Evolutionary conservation across 2,329 filamentous ascomycete species (phyloP).

Genomic region (Sporothrix brasiliensis): DNA sequence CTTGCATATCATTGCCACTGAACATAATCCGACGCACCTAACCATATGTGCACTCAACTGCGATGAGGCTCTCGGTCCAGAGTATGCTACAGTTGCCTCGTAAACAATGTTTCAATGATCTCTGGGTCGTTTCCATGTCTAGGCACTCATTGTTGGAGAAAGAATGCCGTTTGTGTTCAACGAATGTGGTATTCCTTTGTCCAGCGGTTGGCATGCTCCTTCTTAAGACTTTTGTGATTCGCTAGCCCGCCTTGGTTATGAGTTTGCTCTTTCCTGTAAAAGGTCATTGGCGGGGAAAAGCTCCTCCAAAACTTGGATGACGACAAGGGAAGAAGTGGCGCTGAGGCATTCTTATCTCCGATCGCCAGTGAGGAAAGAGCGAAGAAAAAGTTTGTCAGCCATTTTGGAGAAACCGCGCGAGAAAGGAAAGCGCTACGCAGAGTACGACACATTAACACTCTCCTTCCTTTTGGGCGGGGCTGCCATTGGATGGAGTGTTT

Average conservation of each 20-base stretch:
- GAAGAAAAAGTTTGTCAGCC: not conserved
- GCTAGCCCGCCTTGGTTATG: too few relatives aligned
- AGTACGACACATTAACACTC: not conserved
- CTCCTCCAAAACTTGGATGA: too few relatives aligned
- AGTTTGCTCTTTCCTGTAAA: not conserved
- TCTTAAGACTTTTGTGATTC: not conserved
- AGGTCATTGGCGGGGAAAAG: too few relatives aligned
- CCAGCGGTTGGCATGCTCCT: not conserved
- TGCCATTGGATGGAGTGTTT: not conserved
- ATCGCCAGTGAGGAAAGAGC: constrained; percentile 5
- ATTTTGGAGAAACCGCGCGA: not conserved
- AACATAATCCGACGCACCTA: not conserved
- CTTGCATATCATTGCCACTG: not conserved
- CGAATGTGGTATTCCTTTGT: constrained; percentile 4
- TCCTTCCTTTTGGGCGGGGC: constrained; percentile 17
- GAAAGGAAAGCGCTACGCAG: constrained; percentile 20
- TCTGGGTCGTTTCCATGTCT: not conserved
- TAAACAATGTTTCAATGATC: not conserved
- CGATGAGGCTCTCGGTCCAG: not conserved
- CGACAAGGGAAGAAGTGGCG: too few relatives aligned
- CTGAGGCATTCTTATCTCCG: too few relatives aligned
- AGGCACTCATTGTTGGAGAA: too few relatives aligned
- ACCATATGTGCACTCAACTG: not conserved
- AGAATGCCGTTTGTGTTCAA: not conserved
- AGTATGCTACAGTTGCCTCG: not conserved